phyloP scores from a whole-genome alignment of 805 yeast species.

The Saccharomyces eubayanus region DNA sequence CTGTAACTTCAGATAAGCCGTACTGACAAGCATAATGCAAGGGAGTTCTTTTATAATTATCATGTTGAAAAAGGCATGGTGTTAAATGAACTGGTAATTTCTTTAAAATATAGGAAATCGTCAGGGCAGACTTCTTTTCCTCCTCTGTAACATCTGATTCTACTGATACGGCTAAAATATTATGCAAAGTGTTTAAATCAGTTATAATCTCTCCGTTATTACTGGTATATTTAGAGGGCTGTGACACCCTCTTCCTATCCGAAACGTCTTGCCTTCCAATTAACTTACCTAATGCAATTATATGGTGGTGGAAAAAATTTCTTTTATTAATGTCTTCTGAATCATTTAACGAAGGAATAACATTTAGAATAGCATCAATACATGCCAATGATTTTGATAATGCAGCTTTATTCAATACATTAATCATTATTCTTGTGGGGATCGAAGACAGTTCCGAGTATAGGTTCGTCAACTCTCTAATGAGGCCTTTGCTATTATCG shows the following conservation, averaged over 20 bases:
- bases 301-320: slow-evolving; percentile 77
- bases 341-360: slow-evolving; percentile 49
- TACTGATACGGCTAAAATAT: slow-evolving; percentile 5
- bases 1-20: slow-evolving; percentile 61
- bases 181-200: slow-evolving; percentile 1
- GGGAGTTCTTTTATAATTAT: slow-evolving; percentile 74
- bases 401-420: slow-evolving; percentile 60
- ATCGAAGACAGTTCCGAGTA: slow-evolving; percentile 12
- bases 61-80: slow-evolving; percentile 53
- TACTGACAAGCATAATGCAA: slow-evolving; percentile 84
- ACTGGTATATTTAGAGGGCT: slow-evolving; percentile 3
- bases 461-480: slow-evolving; percentile 30
- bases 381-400: slow-evolving; percentile 46
- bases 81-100: slow-evolving; percentile 48
- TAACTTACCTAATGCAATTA: slow-evolving; percentile 63
- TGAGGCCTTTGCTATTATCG: slow-evolving; percentile 41
- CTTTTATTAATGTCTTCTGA: slow-evolving; percentile 70
- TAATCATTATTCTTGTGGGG: slow-evolving; percentile 48
- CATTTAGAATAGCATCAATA: slow-evolving; percentile 46
- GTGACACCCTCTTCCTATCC: slow-evolving; percentile 11
- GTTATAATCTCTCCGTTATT: not conserved
- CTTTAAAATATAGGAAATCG: slow-evolving; percentile 41
- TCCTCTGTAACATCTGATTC: slow-evolving; percentile 34
- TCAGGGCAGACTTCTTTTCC: not conserved
- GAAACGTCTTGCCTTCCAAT: not conserved